Percentiles rank a stretch among this genome's conserved stretches.
These are phyloP conservation scores for Aleurites moluccanus DNA, from an alignment of 441 rosid genomes.

Conservation along the genomic window DNA sequence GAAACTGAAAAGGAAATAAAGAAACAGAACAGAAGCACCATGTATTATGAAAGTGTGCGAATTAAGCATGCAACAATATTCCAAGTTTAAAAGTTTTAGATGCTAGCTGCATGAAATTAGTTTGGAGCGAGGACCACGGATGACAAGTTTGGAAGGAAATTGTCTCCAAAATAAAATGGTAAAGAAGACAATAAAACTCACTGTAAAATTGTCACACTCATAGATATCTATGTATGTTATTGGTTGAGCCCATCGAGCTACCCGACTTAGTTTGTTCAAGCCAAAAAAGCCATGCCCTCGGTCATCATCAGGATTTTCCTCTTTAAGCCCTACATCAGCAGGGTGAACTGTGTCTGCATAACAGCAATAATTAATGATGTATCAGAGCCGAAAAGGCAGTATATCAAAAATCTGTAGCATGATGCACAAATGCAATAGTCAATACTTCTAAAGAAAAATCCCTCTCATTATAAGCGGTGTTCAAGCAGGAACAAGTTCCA, in stretches of 20 bases:
- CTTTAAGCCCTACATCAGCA: conserved; percentile 76
- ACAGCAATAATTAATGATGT: conserved; percentile 11
- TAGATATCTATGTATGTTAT: conserved; percentile 70
- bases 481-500: neutral
- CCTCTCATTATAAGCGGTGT: neutral
- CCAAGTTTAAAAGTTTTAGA: conserved; percentile 1
- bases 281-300: conserved; percentile 76
- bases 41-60: neutral
- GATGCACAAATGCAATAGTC: neutral
- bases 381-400: conserved; percentile 10
- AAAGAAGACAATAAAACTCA: conserved; percentile 27
- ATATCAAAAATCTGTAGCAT: neutral
- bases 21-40: neutral
- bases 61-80: neutral
- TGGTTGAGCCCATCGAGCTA: conserved; percentile 81
- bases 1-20: conserved; percentile 8
- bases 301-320: conserved; percentile 69
- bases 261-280: conserved; percentile 43
- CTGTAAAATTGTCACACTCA: conserved; percentile 78
- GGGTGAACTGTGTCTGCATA: conserved; percentile 67
- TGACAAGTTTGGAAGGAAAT: neutral
- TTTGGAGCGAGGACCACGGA: neutral
- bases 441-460: neutral
- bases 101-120: neutral
- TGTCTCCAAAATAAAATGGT: neutral